These are phyloP conservation scores for Melaleuca quinquenervia DNA, from an alignment of 345 rosid species.

Conservation along the genomic window DNA sequence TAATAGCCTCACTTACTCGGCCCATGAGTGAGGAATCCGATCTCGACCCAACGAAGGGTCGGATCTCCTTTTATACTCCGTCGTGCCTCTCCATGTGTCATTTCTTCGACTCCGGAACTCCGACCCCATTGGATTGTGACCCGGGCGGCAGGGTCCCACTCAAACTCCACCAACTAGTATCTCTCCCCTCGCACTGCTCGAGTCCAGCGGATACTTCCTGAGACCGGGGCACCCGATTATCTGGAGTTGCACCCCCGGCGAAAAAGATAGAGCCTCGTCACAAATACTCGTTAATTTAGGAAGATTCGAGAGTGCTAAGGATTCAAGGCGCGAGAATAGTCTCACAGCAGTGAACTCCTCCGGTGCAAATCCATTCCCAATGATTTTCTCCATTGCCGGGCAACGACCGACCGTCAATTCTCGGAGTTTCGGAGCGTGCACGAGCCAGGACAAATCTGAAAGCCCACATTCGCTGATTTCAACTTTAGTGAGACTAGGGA, in stretches of 20 bases:
- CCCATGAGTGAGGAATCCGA: neutral
- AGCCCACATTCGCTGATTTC: fast-evolving
- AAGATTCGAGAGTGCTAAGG: fast-evolving
- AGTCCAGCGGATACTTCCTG: fast-evolving
- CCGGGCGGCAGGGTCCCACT: fast-evolving
- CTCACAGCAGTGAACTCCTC: neutral
- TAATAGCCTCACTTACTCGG: neutral
- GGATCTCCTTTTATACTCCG: neutral
- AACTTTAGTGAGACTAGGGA: fast-evolving
- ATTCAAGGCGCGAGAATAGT: neutral
- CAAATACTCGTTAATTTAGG: neutral
- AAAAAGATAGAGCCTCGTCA: neutral
- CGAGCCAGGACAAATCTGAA: neutral
- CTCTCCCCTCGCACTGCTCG: neutral
- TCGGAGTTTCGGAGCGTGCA: neutral
- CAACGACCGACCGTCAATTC: fast-evolving
- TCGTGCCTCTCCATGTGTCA: neutral
- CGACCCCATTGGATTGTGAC: neutral
- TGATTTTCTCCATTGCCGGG: fast-evolving
- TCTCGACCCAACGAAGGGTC: fast-evolving
- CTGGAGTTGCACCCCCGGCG: fast-evolving
- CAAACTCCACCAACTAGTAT: neutral
- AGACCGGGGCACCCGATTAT: fast-evolving
- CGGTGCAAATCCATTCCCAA: neutral
- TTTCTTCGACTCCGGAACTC: fast-evolving